Percentiles rank a stretch among this genome's conserved stretches.
Evolutionary conservation across 2,329 filamentous ascomycete genomes (phyloP).

Genomic region (Stachybotrys chartarum): DNA sequence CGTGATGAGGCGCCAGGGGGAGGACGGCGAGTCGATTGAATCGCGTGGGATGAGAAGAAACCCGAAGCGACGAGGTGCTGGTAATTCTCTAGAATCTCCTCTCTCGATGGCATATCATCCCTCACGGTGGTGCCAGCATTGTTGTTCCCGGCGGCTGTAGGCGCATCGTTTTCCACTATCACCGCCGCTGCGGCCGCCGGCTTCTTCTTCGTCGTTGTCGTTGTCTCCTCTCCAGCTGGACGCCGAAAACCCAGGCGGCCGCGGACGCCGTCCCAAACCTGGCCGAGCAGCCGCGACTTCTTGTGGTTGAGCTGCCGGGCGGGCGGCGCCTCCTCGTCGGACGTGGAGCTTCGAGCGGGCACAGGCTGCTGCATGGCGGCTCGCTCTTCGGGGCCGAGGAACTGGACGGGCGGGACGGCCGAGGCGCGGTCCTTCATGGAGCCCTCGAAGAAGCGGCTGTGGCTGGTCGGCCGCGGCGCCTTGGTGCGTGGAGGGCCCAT

Average conservation of each 20-base stretch:
- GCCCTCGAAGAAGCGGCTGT: constrained; percentile 64
- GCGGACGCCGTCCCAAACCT: constrained; percentile 31
- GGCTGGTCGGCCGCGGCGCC: constrained; percentile 24
- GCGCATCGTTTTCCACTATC: background rate
- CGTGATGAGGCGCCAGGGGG: constrained; percentile 11
- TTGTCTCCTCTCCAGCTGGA: constrained; percentile 6
- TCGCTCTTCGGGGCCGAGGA: constrained; percentile 40
- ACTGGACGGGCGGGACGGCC: constrained; percentile 61
- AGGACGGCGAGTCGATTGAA: constrained; percentile 47
- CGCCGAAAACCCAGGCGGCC: constrained; percentile 21
- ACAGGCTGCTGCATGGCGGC: constrained; percentile 21
- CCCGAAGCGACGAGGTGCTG: constrained; percentile 48
- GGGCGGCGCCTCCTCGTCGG: background rate
- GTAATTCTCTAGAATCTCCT: constrained; percentile 50
- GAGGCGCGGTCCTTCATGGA: constrained; percentile 81
- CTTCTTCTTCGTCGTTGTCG: constrained; percentile 4
- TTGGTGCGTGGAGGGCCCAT: constrained; percentile 21
- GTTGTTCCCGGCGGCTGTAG: background rate
- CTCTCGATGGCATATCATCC: constrained; percentile 25
- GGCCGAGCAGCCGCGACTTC: constrained; percentile 23
- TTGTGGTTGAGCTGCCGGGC: constrained; percentile 7
- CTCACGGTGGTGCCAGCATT: background rate
- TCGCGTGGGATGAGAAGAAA: constrained; percentile 52
- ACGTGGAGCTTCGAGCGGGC: constrained; percentile 1
- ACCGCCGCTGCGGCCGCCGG: background rate